Percentiles rank a stretch among this genome's conserved stretches.
These are phyloP conservation scores for Fremontodendron californicum DNA, from an alignment of 345 rosid species.

Conservation along the genomic window DNA sequence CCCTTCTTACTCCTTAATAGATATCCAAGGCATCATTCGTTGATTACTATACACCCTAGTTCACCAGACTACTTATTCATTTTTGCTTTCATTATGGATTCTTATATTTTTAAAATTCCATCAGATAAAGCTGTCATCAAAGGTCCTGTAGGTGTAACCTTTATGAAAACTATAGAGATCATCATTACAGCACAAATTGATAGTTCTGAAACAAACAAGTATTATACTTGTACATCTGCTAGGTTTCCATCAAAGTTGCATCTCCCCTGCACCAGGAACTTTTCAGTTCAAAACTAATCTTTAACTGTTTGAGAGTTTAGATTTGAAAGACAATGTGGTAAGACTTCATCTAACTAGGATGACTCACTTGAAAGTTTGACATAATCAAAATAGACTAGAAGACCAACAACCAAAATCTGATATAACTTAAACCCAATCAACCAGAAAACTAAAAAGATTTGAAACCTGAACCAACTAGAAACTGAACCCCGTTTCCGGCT, in stretches of 20 bases:
- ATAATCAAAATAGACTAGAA: too few species aligned
- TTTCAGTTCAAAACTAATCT: neutral
- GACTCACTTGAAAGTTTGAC: neutral
- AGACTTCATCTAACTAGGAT: neutral
- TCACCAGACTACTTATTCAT: slow-evolving; percentile 8
- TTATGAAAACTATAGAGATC: neutral
- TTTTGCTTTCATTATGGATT: neutral
- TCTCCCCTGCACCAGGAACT: neutral
- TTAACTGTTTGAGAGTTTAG: neutral
- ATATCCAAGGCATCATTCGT: neutral
- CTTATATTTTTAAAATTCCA: neutral
- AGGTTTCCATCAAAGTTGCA: slow-evolving; percentile 1
- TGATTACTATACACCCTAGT: neutral
- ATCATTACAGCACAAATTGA: neutral
- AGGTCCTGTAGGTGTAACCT: neutral
- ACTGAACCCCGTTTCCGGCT: neutral
- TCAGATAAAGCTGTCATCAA: neutral
- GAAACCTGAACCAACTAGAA: neutral
- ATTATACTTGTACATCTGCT: neutral
- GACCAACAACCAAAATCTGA: neutral
- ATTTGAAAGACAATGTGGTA: neutral
- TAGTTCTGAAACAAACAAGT: neutral
- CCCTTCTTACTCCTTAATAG: neutral
- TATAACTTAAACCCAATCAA: slow-evolving; percentile 1
- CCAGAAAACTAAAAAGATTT: neutral